phyloP scores from a whole-genome alignment of 2,329 filamentous ascomycete species.

The Onygenales sp. region DNA sequence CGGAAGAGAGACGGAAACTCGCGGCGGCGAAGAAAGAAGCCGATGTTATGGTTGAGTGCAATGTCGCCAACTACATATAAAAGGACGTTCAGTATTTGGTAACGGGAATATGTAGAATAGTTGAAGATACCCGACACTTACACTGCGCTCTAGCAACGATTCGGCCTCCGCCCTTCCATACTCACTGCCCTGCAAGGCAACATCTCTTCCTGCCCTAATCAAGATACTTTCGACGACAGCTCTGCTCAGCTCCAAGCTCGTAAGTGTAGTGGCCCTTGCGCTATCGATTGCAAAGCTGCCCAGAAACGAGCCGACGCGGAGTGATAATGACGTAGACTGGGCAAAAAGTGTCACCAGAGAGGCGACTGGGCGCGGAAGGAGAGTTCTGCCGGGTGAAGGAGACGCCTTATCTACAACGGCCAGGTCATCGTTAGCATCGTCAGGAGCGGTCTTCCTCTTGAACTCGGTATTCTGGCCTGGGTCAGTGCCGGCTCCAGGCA shows the following conservation, averaged over 20 bases:
- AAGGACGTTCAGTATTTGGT: constrained; percentile 4
- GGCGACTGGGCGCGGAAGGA: constrained; percentile 35
- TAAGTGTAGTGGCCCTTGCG: constrained; percentile 35
- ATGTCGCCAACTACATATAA: constrained; percentile 28
- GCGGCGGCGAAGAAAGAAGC: constrained; percentile 39
- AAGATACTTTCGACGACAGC: constrained; percentile 37
- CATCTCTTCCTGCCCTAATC: constrained; percentile 35
- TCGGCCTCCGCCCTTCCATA: constrained; percentile 34
- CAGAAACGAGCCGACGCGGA: constrained; percentile 35
- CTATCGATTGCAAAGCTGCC: constrained; percentile 36
- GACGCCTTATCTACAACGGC: not conserved
- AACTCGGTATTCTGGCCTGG: not conserved
- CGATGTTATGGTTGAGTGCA: constrained; percentile 37
- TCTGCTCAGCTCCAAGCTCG: constrained; percentile 35
- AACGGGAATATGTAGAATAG: not conserved
- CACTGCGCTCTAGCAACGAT: constrained; percentile 36
- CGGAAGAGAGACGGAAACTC: constrained; percentile 37
- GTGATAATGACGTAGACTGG: constrained; percentile 35
- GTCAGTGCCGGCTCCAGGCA: constrained; percentile 1
- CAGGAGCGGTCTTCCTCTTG: not conserved
- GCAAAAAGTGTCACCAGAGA: constrained; percentile 35
- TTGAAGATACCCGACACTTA: constrained; percentile 17
- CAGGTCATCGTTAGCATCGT: constrained; percentile 1
- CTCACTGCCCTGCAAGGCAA: constrained; percentile 36
- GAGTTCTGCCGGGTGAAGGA: constrained; percentile 16